Conservation (phyloP, 2,329 filamentous ascomycete species). For the Trichothecium roseum region DNA sequence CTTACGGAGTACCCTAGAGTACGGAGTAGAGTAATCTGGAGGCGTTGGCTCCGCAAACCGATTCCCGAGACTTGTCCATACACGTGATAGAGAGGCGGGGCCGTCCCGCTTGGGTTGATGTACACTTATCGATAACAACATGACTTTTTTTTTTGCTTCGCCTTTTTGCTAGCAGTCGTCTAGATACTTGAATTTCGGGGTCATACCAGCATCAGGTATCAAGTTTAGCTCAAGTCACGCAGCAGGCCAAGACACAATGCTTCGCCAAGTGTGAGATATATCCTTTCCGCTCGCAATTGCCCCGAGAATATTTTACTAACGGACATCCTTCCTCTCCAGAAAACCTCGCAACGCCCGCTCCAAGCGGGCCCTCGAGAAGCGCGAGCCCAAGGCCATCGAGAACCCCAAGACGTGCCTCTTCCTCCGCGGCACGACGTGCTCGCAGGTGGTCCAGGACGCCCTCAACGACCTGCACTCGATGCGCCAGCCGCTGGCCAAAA, state of each 20-base stretch:
- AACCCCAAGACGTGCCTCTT: constrained; percentile 86
- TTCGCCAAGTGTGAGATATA: constrained; percentile 35
- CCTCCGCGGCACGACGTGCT: constrained; percentile 78
- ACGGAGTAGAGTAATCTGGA: too few species aligned
- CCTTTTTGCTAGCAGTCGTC: too few species aligned
- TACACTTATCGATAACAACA: constrained; percentile 5
- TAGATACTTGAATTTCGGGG: too few species aligned
- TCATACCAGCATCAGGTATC: too few species aligned
- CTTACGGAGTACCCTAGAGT: too few species aligned
- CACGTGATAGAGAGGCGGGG: not conserved
- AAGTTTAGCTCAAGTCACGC: constrained; percentile 1
- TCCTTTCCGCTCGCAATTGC: too few species aligned
- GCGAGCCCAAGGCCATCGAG: constrained; percentile 79
- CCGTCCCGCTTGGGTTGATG: not conserved
- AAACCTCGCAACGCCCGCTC: constrained; percentile 69
- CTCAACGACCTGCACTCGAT: constrained; percentile 77
- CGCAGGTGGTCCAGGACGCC: constrained; percentile 71
- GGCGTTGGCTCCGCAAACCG: not conserved
- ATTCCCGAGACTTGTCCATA: not conserved
- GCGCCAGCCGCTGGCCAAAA: constrained; percentile 74
- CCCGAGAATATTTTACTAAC: too few species aligned
- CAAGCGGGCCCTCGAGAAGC: constrained; percentile 88
- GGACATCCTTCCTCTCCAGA: constrained; percentile 24
- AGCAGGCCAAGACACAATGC: constrained; percentile 22
- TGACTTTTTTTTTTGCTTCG: constrained; percentile 3